Base-by-base conservation (phyloP, 2,329 filamentous ascomycete genomes). In the Teratosphaeriaceae sp. region DNA sequence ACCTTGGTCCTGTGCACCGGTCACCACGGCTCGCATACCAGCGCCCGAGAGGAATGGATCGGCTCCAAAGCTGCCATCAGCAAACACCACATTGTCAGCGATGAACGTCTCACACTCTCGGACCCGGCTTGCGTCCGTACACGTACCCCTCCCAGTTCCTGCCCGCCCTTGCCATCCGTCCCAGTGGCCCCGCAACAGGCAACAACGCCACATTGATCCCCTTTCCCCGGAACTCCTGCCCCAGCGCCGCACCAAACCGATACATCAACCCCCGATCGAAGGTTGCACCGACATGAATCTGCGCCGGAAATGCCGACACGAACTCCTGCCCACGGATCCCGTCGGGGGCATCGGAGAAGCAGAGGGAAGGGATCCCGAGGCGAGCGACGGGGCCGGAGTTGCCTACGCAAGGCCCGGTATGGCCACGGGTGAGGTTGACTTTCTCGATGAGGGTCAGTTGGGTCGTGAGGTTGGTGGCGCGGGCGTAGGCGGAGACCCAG, bases 281-380 rank as follows among this genome's bases (percentile, higher is more conserved):
- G 1, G 63, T 58, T 2, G 66, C 64, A 2, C 65, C 68, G 1
- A 65, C 57, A 3, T 52, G 88, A 52, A 90, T 85, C n/a, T 85
- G 85, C 9, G 84, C 75, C 0, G 86, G 85, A 53, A 90, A 90
- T 0, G 79, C 83, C 0, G 85, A 88, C 41, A 82, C 79, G 47
- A 86, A 79, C 50, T 88, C 84, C 1, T 83, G 79, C 13, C 79
- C 78, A 22, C 84, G 78, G 12, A 92, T 71, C 2, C 86, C 85
- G 24, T 51, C 46, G 8, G 51, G 50, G 9, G 51, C 50, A 40
- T 58, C 55, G 8, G 49, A 41, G 30, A 56, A 50, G 44, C 55
- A 58, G 12, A 57, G 24, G 51, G 80, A 76, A 1, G 84, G 82
- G 45, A 90, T 82, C 1, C 83, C 84, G 13, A 88, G 73, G 5